Evolutionary conservation across 2,329 filamentous ascomycete species (phyloP).

Genomic region (Fusarium chlamydosporum): DNA sequence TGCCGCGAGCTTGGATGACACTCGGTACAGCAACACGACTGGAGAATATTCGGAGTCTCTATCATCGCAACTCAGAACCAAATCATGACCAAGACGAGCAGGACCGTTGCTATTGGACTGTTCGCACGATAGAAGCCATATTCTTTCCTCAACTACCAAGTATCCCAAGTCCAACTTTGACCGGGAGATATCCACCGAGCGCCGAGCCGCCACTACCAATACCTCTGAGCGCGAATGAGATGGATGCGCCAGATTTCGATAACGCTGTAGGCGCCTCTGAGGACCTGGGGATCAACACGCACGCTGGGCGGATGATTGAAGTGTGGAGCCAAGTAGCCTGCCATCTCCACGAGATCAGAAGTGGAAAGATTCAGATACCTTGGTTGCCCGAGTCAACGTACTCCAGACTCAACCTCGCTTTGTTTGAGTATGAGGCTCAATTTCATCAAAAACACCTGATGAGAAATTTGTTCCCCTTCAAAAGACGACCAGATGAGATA

Average conservation of each 20-base stretch:
- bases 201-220: slow-evolving; percentile 6
- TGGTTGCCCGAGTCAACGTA: slow-evolving; percentile 23
- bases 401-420: slow-evolving; percentile 15
- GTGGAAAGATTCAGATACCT: slow-evolving; percentile 7
- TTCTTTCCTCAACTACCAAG: slow-evolving; percentile 15
- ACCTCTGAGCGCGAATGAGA: neutral
- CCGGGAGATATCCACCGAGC: neutral
- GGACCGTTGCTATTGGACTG: slow-evolving; percentile 14
- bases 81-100: neutral
- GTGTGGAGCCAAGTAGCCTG: slow-evolving; percentile 15
- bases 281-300: slow-evolving; percentile 5
- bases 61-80: accelerated
- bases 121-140: slow-evolving; percentile 3
- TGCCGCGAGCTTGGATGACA: slow-evolving; percentile 23
- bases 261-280: slow-evolving; percentile 3
- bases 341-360: slow-evolving; percentile 12
- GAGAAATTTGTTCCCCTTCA: slow-evolving; percentile 22
- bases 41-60: neutral
- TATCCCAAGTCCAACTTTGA: neutral
- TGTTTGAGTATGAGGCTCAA: slow-evolving; percentile 25
- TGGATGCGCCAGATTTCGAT: slow-evolving; percentile 9
- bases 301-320: slow-evolving; percentile 1
- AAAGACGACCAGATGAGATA: neutral
- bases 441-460: slow-evolving; percentile 21
- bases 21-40: slow-evolving; percentile 3